Conservation (phyloP, 345 rosid genomes). For the Kandelia obovata region DNA sequence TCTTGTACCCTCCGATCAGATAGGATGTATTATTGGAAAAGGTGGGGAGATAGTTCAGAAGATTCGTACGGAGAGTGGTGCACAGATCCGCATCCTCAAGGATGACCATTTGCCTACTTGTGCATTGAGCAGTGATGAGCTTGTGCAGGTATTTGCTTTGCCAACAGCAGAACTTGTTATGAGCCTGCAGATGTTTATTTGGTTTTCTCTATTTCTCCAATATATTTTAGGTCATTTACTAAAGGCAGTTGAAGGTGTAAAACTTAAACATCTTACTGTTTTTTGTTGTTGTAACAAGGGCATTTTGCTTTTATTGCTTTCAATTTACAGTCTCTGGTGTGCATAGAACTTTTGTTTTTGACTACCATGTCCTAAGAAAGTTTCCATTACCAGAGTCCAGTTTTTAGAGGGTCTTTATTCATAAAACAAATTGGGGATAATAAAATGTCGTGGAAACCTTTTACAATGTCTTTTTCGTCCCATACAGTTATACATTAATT, state of each 20-base stretch:
- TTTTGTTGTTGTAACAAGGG: neutral
- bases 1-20: constrained; percentile 97
- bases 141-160: constrained; percentile 62
- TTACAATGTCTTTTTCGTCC: neutral
- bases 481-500: neutral
- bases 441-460: neutral
- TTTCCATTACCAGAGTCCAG: too few species aligned
- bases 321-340: too few species aligned
- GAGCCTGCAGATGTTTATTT: neutral
- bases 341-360: too few species aligned
- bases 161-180: neutral
- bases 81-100: constrained; percentile 87
- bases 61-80: constrained; percentile 83
- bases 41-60: constrained; percentile 91
- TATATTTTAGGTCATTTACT: neutral
- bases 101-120: constrained; percentile 82
- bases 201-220: neutral
- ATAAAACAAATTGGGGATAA: too few species aligned
- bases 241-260: neutral
- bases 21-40: constrained; percentile 91
- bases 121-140: constrained; percentile 84
- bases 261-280: neutral
- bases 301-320: too few species aligned
- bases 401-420: too few species aligned
- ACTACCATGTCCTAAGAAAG: too few species aligned